Evolutionary conservation across 1,284 basidiomycete species (phyloP), one percentile per base, ranked within the genome.

Genomic region (Quambalaria eucalypti): DNA sequence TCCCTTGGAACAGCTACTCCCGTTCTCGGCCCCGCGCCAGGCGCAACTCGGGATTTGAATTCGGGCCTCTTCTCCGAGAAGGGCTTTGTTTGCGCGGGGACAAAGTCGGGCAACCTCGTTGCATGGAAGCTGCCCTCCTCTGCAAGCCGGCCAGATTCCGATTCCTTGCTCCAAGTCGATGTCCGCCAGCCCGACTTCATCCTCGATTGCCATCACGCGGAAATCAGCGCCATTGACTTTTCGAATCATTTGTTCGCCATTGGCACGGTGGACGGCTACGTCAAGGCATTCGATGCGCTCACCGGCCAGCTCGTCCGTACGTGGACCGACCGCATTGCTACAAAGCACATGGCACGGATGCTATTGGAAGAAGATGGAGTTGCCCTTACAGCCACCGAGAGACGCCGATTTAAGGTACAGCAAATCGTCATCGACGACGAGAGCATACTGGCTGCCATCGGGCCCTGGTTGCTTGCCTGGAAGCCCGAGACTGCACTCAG

Each of bases 381-480:
- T 81, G 12, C 76, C 79, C 30, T 80, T 79, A 50, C 76, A 71
- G 46, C 60, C 62, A 48, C 74, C 66, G 66, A 42, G 75, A 77
- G 38, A 62, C 76, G 16, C 78, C 80, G 79, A 62, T 81, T 80
- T 59, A 71, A 70, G 0, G 85, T 89, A 14, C 78, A 77, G 25
- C 82, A 83, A 65, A 84, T 91, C 33, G 62, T 86, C 6, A 70
- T 88, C 0, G 81, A 83, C 51, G 78, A 80, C 44, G 84, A 88
- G 39, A 76, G 82, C 14, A 58, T 90, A 28, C 75, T 88, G 31
- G 83, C 83, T 7, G 79, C 79, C 38, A 81, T 86, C 8, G 87
- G 84, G 1, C 81, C 80, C 54, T 78, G 81, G 50, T 81, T 88
- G 4, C 77, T 87, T 65, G 81, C 84, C 1, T 90, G 87, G 85